phyloP scores from a whole-genome alignment of 2,329 filamentous ascomycete species.

The Trichoderma sp. region DNA sequence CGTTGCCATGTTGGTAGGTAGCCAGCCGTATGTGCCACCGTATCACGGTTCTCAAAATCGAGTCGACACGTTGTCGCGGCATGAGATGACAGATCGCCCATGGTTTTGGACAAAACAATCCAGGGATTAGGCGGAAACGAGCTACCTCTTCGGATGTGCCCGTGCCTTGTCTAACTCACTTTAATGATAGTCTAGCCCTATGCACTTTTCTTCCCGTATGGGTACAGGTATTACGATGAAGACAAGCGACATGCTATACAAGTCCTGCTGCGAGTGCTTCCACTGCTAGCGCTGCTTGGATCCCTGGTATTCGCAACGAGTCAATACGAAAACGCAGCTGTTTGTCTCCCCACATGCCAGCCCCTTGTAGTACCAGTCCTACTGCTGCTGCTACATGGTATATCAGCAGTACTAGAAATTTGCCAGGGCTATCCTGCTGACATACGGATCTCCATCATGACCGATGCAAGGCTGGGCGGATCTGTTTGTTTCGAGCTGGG shows the following conservation, averaged over 20 bases:
- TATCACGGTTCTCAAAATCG: background rate
- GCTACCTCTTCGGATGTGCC: constrained; percentile 15
- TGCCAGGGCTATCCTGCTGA: background rate
- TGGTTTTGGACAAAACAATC: background rate
- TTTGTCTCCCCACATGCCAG: background rate
- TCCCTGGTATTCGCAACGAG: background rate
- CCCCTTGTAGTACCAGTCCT: background rate
- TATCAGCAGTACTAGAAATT: background rate
- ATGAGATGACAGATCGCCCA: background rate
- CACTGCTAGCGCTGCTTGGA: background rate
- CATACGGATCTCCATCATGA: background rate
- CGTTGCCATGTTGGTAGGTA: background rate
- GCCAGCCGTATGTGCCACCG: background rate
- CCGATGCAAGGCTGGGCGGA: background rate
- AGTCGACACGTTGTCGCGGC: constrained; percentile 3
- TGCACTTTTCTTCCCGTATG: background rate
- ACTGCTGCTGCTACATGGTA: background rate
- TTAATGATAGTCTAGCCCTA: constrained; percentile 2
- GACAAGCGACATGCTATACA: background rate
- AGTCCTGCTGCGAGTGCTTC: background rate
- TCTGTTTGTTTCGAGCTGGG: constrained; percentile 9
- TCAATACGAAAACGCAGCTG: constrained; percentile 3
- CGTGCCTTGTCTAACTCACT: background rate
- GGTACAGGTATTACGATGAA: too few relatives aligned
- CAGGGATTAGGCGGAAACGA: constrained; percentile 13